These are phyloP conservation scores for Symbiotaphrina buchneri DNA, from an alignment of 495 filamentous ascomycete genomes.

Conservation along the genomic window DNA sequence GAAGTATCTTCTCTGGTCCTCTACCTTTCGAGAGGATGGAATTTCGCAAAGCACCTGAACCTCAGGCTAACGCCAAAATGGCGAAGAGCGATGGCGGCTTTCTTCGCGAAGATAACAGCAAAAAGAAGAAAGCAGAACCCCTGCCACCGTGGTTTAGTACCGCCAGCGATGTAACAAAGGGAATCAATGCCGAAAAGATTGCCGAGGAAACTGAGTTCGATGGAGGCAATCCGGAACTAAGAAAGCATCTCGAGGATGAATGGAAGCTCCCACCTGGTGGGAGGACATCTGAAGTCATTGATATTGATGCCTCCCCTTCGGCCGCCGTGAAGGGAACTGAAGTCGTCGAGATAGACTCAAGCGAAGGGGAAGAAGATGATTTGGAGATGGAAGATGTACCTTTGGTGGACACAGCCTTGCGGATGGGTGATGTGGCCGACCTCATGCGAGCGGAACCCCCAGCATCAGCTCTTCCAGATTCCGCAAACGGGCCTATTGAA, in stretches of 20 bases:
- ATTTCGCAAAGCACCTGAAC: conserved; percentile 34
- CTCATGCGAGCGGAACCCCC: conserved; percentile 18
- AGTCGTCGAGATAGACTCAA: conserved; percentile 19
- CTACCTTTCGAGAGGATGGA: conserved; percentile 77
- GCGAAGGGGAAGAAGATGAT: conserved; percentile 22
- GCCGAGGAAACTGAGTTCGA: conserved; percentile 10
- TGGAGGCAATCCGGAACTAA: conserved; percentile 8
- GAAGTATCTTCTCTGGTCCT: conserved; percentile 57
- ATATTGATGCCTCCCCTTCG: conserved; percentile 17
- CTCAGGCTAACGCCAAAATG: conserved; percentile 17
- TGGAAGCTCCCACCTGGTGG: too few species aligned
- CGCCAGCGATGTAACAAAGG: conserved; percentile 16
- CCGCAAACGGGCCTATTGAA: conserved; percentile 8
- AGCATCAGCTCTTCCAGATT: too few species aligned
- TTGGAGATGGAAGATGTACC: conserved; percentile 28
- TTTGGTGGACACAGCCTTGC: conserved; percentile 9
- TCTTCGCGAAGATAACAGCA: conserved; percentile 20
- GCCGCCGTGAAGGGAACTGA: conserved; percentile 18
- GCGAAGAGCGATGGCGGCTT: conserved; percentile 50
- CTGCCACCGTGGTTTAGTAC: conserved; percentile 80
- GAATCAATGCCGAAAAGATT: conserved; percentile 13
- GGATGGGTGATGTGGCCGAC: conserved; percentile 20
- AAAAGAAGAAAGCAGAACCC: conserved; percentile 30
- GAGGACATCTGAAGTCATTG: conserved; percentile 6
- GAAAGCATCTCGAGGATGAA: too few species aligned